Percentiles rank a stretch among this genome's conserved stretches.
phyloP scores from a whole-genome alignment of 306 rosid species.

The Dalbergia cochinchinensis region DNA sequence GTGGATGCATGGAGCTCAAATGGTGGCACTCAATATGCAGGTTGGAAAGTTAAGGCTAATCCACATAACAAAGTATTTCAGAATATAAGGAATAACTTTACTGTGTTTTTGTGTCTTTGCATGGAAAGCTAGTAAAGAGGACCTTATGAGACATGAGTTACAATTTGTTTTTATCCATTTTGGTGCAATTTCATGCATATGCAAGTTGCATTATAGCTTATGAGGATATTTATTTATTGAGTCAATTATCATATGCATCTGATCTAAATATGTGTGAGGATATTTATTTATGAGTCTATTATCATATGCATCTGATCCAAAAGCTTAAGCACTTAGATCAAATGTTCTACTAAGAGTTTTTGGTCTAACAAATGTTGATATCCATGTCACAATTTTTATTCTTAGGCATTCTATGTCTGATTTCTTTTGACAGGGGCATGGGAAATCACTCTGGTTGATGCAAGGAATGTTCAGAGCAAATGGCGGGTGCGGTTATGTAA shows the following conservation, averaged over 20 bases:
- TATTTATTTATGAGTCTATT: background rate
- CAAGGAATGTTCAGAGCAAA: constrained; percentile 92
- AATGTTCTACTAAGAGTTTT: constrained; percentile 8
- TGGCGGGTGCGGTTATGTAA: constrained; percentile 90
- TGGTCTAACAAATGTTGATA: background rate
- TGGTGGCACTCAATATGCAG: constrained; percentile 99
- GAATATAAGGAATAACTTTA: background rate
- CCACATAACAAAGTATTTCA: background rate
- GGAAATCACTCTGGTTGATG: constrained; percentile 77
- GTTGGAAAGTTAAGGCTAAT: constrained; percentile 54
- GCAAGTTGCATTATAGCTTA: background rate
- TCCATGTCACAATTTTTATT: background rate
- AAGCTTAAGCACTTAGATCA: background rate
- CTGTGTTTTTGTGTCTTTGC: background rate
- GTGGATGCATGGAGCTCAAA: constrained; percentile 95
- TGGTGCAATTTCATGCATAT: constrained; percentile 22
- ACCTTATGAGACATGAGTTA: background rate
- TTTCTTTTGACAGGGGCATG: constrained; percentile 66
- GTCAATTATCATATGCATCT: background rate
- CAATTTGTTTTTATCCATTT: constrained; percentile 1
- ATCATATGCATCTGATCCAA: constrained; percentile 1
- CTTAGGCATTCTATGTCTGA: constrained; percentile 8
- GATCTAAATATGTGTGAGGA: background rate
- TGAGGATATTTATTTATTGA: background rate
- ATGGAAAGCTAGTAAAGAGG: background rate